Conservation (phyloP, 2,329 filamentous ascomycete species). For the Biscogniauxia sp. region DNA sequence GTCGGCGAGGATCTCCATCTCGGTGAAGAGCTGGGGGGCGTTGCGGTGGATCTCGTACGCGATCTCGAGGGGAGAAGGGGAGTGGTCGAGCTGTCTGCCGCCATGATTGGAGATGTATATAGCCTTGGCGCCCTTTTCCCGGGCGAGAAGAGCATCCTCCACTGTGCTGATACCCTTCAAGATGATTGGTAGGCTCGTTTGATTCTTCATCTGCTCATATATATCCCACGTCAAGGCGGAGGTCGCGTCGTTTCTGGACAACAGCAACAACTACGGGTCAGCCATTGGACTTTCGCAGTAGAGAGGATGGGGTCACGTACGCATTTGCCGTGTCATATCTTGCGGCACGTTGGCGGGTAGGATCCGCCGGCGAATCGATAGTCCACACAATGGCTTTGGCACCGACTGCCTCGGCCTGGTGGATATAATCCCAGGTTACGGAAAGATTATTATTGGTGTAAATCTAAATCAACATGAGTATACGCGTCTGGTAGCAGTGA, state of each 20-base stretch:
- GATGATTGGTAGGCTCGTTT: constrained; percentile 29
- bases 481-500: background rate
- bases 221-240: constrained; percentile 24
- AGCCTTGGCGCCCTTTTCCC: constrained; percentile 26
- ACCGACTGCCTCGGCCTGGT: constrained; percentile 10
- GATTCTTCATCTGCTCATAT: constrained; percentile 20
- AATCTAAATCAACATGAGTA: background rate
- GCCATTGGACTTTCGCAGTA: constrained; percentile 12
- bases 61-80: constrained; percentile 30
- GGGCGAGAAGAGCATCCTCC: constrained; percentile 31
- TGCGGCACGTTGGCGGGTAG: constrained; percentile 23
- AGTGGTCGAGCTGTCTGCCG: constrained; percentile 33
- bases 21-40: constrained; percentile 30
- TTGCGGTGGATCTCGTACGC: constrained; percentile 29
- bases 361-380: constrained; percentile 25
- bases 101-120: constrained; percentile 38
- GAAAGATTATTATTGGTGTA: background rate
- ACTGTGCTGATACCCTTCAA: constrained; percentile 35
- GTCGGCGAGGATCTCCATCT: constrained; percentile 33
- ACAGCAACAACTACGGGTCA: constrained; percentile 4
- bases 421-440: background rate
- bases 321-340: constrained; percentile 21
- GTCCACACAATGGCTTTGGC: constrained; percentile 27
- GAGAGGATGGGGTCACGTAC: constrained; percentile 11
- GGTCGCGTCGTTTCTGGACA: background rate